These are phyloP conservation scores for Aspergillus spinulosporus DNA, from an alignment of 2,329 filamentous ascomycete genomes.

Conservation along the genomic window DNA sequence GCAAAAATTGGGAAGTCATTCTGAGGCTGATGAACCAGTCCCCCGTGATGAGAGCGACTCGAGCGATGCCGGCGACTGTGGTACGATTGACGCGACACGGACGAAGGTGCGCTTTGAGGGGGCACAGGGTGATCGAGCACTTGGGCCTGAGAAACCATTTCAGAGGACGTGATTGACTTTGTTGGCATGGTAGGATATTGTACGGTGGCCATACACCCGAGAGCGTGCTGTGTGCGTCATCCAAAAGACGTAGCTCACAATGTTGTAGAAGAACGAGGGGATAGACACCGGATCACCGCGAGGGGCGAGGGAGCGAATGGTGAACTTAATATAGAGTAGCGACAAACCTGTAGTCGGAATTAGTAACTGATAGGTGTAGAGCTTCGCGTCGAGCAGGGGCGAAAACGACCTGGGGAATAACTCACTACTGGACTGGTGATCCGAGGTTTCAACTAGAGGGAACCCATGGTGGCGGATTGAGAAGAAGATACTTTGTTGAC, in stretches of 20 bases:
- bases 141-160: conserved; percentile 48
- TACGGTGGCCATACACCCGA: conserved; percentile 21
- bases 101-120: conserved; percentile 60
- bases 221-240: conserved; percentile 18
- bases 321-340: conserved; percentile 9
- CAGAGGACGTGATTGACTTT: conserved; percentile 17
- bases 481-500: conserved; percentile 6
- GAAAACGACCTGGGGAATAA: background rate
- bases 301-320: conserved; percentile 8
- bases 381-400: background rate
- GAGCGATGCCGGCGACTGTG: conserved; percentile 69
- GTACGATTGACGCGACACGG: conserved; percentile 63
- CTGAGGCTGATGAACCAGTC: conserved; percentile 66
- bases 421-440: conserved; percentile 6
- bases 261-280: background rate
- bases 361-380: conserved; percentile 6
- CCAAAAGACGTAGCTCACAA: conserved; percentile 13
- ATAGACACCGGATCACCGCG: background rate
- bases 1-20: conserved; percentile 94
- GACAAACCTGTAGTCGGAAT: conserved; percentile 4
- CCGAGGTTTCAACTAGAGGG: conserved; percentile 8
- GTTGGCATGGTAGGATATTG: conserved; percentile 23
- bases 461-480: conserved; percentile 10
- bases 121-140: conserved; percentile 55
- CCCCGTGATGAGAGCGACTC: conserved; percentile 77